Base-by-base conservation (phyloP, 441 rosid species). In the Kokia cookei region DNA sequence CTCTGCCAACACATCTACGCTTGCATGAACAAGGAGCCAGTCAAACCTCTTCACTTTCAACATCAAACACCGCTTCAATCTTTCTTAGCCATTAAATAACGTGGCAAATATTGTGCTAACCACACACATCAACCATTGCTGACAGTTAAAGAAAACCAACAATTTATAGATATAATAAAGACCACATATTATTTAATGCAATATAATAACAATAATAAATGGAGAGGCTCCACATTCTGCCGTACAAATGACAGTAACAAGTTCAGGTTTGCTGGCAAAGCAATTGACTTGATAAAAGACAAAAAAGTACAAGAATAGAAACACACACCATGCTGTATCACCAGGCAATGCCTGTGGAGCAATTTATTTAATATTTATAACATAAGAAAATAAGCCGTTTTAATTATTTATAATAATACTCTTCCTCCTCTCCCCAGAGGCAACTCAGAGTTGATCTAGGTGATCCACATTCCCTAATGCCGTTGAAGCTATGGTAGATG, bases 371-470 rank as follows among this genome's bases (percentile, higher is more conserved):
- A 69, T 24, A 37, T 15, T 14, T 6, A 10, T 10, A 15, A 4
- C 19, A 15, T 6, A 5, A 40, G 40, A 40, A 53, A n/a, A 75
- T 22, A 62, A 71, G 53, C 37, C 50, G 54, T 43, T 10, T 7
- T 32, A 32, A 32, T 32, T 32, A 32, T 32, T 32, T 32, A 32
- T 32, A 32, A 32, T 59, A 48, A 75, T 77, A 73, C 48, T 65
- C 73, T 13, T 82, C 80, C 60, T 89, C 93, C 80, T 88, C 91
- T 73, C 80, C 79, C 85, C 87, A 86, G 77, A 80, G 77, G 83
- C 86, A 80, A 75, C 79, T 81, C 76, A 90, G 87, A 82, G 81
- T 89, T 24, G 90, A 87, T 74, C 85, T 83, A 26, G 89, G 91
- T 58, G 93, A 84, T 29, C 72, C 80, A 74, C 74, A 12, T 32